phyloP scores from a whole-genome alignment of 75 land plant species.

The Pseudotsuga menziesii region DNA sequence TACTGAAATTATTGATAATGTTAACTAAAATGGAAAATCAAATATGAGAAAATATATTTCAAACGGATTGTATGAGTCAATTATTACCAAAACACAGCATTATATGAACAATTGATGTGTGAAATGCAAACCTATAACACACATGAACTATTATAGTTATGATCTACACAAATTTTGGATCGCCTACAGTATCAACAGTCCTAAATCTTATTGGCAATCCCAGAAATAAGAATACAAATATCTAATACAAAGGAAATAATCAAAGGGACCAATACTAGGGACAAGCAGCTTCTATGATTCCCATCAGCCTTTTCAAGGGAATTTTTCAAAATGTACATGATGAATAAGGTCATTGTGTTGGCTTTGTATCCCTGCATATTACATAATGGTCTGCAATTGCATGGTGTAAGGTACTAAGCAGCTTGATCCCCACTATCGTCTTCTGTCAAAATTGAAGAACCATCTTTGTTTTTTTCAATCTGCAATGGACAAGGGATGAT shows the following conservation, averaged over 20 bases:
- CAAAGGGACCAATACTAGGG: background rate
- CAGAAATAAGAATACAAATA: background rate
- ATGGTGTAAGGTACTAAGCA: background rate
- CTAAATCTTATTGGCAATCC: slow-evolving; percentile 6
- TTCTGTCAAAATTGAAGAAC: slow-evolving; percentile 4
- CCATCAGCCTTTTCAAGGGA: slow-evolving; percentile 4
- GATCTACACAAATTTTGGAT: slow-evolving; percentile 5
- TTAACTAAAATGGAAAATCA: background rate
- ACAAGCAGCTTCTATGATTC: slow-evolving; percentile 5
- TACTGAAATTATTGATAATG: background rate
- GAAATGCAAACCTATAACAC: background rate
- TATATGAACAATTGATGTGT: background rate
- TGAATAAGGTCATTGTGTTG: background rate
- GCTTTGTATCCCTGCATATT: background rate
- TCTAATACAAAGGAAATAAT: slow-evolving; percentile 1
- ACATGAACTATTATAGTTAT: background rate
- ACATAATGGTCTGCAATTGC: background rate
- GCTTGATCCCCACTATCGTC: slow-evolving; percentile 5
- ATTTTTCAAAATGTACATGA: background rate
- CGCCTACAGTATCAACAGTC: background rate
- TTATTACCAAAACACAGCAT: background rate
- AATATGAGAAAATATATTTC: background rate
- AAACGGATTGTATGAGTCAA: background rate
- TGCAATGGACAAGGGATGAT: background rate
- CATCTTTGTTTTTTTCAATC: background rate